These are phyloP conservation scores for Epichloe typhina DNA, from an alignment of 2,329 filamentous ascomycete species.

Conservation along the genomic window DNA sequence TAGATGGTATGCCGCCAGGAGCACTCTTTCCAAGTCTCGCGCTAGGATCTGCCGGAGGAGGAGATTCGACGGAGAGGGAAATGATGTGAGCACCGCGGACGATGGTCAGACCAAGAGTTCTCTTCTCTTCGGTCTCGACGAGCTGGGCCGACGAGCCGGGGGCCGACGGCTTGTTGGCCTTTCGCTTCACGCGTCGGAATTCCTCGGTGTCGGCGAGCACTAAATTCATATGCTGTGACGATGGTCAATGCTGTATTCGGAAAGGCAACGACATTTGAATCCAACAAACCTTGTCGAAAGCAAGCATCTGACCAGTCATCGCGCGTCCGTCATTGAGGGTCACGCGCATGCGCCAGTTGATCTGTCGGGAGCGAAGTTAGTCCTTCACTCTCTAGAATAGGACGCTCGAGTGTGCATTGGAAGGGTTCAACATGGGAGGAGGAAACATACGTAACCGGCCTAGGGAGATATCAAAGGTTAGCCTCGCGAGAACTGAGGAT, in stretches of 20 bases:
- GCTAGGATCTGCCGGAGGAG: conserved; percentile 85
- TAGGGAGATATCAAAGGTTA: conserved; percentile 42
- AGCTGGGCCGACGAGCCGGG: conserved; percentile 49
- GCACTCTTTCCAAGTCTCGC: conserved; percentile 71
- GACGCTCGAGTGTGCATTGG: conserved; percentile 8
- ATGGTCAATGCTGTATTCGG: neutral
- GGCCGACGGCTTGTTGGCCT: conserved; percentile 58
- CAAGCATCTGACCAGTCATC: conserved; percentile 96
- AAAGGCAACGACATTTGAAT: neutral
- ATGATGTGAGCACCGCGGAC: conserved; percentile 91
- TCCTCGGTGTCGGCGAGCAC: conserved; percentile 98
- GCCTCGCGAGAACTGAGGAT: conserved; percentile 36
- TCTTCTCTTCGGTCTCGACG: conserved; percentile 89
- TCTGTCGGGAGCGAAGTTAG: conserved; percentile 37
- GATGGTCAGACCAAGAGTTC: conserved; percentile 89
- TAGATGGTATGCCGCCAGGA: conserved; percentile 53
- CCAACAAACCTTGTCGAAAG: conserved; percentile 76
- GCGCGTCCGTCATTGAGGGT: conserved; percentile 90
- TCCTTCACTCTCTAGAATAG: conserved; percentile 12
- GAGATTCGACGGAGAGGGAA: conserved; percentile 87
- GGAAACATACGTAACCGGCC: conserved; percentile 57
- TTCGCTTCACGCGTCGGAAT: conserved; percentile 82
- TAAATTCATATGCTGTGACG: conserved; percentile 84
- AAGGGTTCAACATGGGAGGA: neutral
- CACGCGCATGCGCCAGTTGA: conserved; percentile 98